Conservation (phyloP, 75 land plant genomes). For the Ceratopteris richardii region DNA sequence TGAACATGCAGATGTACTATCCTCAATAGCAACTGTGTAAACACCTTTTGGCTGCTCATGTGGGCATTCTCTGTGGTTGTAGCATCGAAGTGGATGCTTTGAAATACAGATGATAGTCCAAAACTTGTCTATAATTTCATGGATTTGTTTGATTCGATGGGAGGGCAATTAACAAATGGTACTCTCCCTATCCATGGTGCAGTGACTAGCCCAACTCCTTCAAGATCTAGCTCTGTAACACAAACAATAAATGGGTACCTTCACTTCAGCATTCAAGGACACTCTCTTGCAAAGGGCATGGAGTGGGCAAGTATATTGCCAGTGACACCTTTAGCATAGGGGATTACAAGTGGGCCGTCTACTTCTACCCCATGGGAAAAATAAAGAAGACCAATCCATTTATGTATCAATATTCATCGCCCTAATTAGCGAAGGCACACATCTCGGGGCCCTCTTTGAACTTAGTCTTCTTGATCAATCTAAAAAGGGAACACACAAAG, state of each 20-base stretch:
- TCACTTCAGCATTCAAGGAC: conserved; percentile 66
- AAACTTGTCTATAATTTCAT: too few species aligned
- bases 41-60: too few species aligned
- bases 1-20: too few species aligned
- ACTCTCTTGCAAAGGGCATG: conserved; percentile 67
- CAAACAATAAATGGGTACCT: conserved; percentile 81
- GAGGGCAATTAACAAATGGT: too few species aligned
- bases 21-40: too few species aligned
- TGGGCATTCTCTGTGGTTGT: too few species aligned
- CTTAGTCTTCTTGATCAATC: conserved; percentile 47
- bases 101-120: too few species aligned
- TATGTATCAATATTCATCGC: conserved; percentile 55
- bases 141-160: too few species aligned
- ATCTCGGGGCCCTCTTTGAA: conserved; percentile 50
- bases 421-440: conserved; percentile 50
- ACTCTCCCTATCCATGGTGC: neutral
- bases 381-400: conserved; percentile 43
- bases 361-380: conserved; percentile 53
- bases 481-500: conserved; percentile 44
- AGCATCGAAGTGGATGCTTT: too few species aligned
- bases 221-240: conserved; percentile 44
- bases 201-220: conserved; percentile 8
- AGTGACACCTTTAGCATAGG: conserved; percentile 55
- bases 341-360: conserved; percentile 49
- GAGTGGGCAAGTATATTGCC: conserved; percentile 77